Evolutionary conservation across 1,284 basidiomycete species (phyloP).

Genomic region (Ceratobasidium sp.): DNA sequence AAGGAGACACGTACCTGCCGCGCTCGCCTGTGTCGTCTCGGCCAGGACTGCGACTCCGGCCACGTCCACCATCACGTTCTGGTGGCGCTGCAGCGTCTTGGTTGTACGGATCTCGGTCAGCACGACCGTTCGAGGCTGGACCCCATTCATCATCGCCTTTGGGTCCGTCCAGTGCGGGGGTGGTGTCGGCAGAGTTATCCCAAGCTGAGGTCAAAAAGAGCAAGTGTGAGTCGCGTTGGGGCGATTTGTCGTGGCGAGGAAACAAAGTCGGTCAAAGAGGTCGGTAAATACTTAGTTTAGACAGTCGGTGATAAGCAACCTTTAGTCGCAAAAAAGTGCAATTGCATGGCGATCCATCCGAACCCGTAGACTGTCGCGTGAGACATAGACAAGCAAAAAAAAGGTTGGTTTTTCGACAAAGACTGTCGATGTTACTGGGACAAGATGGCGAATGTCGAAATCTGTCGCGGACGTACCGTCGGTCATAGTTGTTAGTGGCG

Average conservation of each 20-base stretch:
- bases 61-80: slow-evolving; percentile 28
- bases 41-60: slow-evolving; percentile 32
- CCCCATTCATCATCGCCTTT: slow-evolving; percentile 16
- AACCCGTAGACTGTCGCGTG: too few relatives aligned
- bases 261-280: slow-evolving; percentile 18
- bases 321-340: not conserved
- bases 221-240: slow-evolving; percentile 8
- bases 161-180: not conserved
- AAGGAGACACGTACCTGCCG: slow-evolving; percentile 15
- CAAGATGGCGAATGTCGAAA: slow-evolving; percentile 13
- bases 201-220: slow-evolving; percentile 34
- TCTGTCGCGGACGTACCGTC: slow-evolving; percentile 34
- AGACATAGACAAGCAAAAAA: not conserved
- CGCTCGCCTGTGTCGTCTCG: slow-evolving; percentile 12
- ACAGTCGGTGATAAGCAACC: not conserved
- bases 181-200: slow-evolving; percentile 26
- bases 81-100: not conserved
- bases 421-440: not conserved
- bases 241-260: slow-evolving; percentile 3
- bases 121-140: not conserved
- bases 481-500: slow-evolving; percentile 31
- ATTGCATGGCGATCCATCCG: too few relatives aligned
- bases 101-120: slow-evolving; percentile 27
- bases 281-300: not conserved
- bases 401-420: slow-evolving; percentile 2